These are phyloP conservation scores for Gossypium australe DNA, from an alignment of 345 rosid species.

Conservation along the genomic window DNA sequence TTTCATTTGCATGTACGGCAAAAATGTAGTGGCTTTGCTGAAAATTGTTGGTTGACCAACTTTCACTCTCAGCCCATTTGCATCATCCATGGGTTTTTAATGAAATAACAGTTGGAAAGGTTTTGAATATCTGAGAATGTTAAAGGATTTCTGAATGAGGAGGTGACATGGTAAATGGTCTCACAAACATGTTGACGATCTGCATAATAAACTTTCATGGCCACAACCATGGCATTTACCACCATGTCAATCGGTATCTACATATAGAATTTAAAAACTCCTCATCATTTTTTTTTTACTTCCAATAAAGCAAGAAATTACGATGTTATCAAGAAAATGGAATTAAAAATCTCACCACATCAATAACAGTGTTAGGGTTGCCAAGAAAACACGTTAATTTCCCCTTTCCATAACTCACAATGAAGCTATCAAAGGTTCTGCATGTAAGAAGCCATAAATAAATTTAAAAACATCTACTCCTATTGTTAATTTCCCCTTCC, in stretches of 20 bases:
- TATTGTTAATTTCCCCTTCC: too few relatives aligned
- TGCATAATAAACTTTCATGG: not conserved
- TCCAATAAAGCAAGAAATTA: not conserved
- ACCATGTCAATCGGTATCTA: constrained; percentile 47
- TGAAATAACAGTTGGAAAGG: not conserved
- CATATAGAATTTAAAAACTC: not conserved
- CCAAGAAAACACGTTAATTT: constrained; percentile 38
- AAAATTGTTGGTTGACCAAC: not conserved
- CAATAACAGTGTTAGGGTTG: constrained; percentile 28
- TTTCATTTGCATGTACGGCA: not conserved
- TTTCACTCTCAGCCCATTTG: not conserved
- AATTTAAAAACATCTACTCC: too few relatives aligned
- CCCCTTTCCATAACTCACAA: constrained; percentile 44
- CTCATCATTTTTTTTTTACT: not conserved
- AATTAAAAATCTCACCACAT: constrained; percentile 35
- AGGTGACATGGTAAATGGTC: not conserved
- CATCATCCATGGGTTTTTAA: constrained; percentile 13
- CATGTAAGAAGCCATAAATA: too few relatives aligned
- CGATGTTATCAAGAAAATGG: not conserved
- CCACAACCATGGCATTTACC: constrained; percentile 38
- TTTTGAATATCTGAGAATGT: not conserved
- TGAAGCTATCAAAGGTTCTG: constrained; percentile 61
- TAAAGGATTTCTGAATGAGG: not conserved
- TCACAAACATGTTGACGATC: not conserved
- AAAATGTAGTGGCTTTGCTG: not conserved